phyloP scores from a whole-genome alignment of 164 flowering plant genomes.

The Liquidambar formosana region DNA sequence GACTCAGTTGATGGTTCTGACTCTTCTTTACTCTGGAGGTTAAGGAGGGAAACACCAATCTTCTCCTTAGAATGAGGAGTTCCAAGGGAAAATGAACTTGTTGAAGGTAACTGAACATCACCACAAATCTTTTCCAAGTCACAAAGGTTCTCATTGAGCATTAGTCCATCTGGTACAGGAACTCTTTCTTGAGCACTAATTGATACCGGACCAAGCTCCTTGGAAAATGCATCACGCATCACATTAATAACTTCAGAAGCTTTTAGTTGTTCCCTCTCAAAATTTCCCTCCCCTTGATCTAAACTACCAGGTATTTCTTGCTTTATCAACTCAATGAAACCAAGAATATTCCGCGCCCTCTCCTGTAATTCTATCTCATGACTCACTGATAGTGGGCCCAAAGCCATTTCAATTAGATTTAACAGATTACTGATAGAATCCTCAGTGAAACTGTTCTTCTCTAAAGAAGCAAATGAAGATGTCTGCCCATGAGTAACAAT shows the following conservation, averaged over 20 bases:
- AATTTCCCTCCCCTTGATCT: conserved; percentile 28
- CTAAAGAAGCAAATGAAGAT: conserved; percentile 21
- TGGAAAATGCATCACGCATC: conserved; percentile 49
- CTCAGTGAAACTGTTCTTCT: conserved; percentile 25
- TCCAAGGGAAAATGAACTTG: conserved; percentile 47
- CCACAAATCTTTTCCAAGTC: conserved; percentile 66
- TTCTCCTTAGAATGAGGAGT: conserved; percentile 25
- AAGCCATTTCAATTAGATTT: conserved; percentile 49
- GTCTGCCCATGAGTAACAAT: conserved; percentile 19
- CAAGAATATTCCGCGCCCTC: conserved; percentile 70
- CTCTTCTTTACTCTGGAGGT: conserved; percentile 46
- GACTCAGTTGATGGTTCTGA: conserved; percentile 52
- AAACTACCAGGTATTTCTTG: conserved; percentile 36
- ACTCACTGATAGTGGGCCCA: conserved; percentile 55
- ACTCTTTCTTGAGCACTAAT: conserved; percentile 73
- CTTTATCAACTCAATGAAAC: conserved; percentile 57
- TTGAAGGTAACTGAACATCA: conserved; percentile 39
- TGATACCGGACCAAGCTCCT: conserved; percentile 82
- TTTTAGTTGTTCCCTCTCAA: conserved; percentile 24
- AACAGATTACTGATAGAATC: conserved; percentile 55
- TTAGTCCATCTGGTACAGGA: conserved; percentile 70
- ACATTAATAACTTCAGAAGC: conserved; percentile 38
- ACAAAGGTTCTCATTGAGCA: conserved; percentile 61
- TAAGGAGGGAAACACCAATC: conserved; percentile 17
- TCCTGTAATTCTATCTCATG: conserved; percentile 84